Percentiles rank a stretch among this genome's conserved stretches.
phyloP scores from a whole-genome alignment of 1,284 basidiomycete genomes.

The Ustilago sp. region DNA sequence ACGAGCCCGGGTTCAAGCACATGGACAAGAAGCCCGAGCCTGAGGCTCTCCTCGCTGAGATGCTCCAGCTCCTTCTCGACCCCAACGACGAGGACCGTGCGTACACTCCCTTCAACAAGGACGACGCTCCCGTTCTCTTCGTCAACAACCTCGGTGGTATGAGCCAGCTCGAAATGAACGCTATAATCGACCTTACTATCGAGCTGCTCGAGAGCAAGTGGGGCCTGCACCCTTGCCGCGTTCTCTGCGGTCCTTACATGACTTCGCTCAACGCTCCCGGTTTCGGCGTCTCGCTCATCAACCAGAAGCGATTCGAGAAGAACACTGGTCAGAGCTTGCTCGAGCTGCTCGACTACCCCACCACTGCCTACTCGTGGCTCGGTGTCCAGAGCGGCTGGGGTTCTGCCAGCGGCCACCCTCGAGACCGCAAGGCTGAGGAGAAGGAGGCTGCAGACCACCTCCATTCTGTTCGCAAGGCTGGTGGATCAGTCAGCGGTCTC shows the following conservation, averaged over 20 bases:
- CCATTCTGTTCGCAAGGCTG: slow-evolving; percentile 53
- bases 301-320: slow-evolving; percentile 70
- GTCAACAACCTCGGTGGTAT: slow-evolving; percentile 76
- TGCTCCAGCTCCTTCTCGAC: slow-evolving; percentile 66
- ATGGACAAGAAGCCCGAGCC: slow-evolving; percentile 63
- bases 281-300: slow-evolving; percentile 71
- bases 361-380: slow-evolving; percentile 71
- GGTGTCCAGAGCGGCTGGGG: slow-evolving; percentile 68
- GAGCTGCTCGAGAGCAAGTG: slow-evolving; percentile 70
- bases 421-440: slow-evolving; percentile 61
- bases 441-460: slow-evolving; percentile 63
- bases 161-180: slow-evolving; percentile 74
- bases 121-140: slow-evolving; percentile 71
- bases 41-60: slow-evolving; percentile 58
- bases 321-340: slow-evolving; percentile 69
- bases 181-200: slow-evolving; percentile 72
- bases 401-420: slow-evolving; percentile 51
- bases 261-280: slow-evolving; percentile 73
- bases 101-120: slow-evolving; percentile 71
- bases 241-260: slow-evolving; percentile 71
- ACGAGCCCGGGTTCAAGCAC: slow-evolving; percentile 74
- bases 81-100: slow-evolving; percentile 71
- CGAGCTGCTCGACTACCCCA: slow-evolving; percentile 71
- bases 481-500: slow-evolving; percentile 62
- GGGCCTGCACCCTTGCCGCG: slow-evolving; percentile 70